Evolutionary conservation across 148 eudicot species (phyloP).

Genomic region (Linanthus parryae): DNA sequence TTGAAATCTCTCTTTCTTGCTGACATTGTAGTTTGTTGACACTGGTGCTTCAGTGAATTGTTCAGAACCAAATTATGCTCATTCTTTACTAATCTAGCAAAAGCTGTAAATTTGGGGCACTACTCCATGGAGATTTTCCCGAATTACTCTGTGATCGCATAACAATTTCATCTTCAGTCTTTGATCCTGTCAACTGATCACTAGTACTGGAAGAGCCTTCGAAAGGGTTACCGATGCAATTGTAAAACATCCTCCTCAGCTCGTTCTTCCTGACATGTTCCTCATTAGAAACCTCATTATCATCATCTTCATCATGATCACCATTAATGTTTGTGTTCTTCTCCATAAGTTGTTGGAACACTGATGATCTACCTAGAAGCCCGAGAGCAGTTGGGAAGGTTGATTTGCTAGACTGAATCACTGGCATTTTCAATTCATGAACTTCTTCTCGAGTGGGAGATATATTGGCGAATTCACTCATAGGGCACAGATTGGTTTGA

Average conservation of each 20-base stretch:
- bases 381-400: constrained; percentile 28
- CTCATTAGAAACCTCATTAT: constrained; percentile 4
- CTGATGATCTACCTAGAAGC: constrained; percentile 26
- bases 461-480: background rate
- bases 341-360: constrained; percentile 26
- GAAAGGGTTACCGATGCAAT: constrained; percentile 1
- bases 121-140: constrained; percentile 9
- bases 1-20: too few species aligned
- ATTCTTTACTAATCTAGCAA: too few species aligned
- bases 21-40: too few species aligned
- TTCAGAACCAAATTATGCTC: too few species aligned
- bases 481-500: background rate
- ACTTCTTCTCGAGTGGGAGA: too few species aligned
- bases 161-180: constrained; percentile 3
- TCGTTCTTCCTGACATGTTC: background rate
- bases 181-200: constrained; percentile 7
- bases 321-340: constrained; percentile 14
- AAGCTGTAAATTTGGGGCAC: constrained; percentile 3
- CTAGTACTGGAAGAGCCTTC: background rate
- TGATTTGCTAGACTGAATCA: constrained; percentile 14
- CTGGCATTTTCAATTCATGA: constrained; percentile 19
- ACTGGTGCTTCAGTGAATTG: too few species aligned
- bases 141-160: constrained; percentile 6
- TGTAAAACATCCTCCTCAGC: constrained; percentile 8
- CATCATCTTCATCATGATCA: constrained; percentile 12